phyloP scores from a whole-genome alignment of 495 filamentous ascomycete species.

The Penicillium lividum region DNA sequence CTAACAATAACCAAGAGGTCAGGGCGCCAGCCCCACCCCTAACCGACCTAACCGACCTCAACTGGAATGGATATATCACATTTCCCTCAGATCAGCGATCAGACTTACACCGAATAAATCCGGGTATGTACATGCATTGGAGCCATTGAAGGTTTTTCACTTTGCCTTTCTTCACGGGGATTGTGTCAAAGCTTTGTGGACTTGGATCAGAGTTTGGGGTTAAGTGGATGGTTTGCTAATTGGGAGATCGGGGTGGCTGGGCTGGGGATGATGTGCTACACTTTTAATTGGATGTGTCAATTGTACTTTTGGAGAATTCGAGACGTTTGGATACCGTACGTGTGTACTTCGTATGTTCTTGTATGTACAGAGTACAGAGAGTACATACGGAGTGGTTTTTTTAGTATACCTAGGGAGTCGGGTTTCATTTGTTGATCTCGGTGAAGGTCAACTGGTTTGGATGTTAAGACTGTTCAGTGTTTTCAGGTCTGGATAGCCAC shows the following conservation, averaged over 20 bases:
- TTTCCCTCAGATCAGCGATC: slow-evolving; percentile 13
- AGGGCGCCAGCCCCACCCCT: slow-evolving; percentile 1
- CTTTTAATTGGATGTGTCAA: slow-evolving; percentile 8
- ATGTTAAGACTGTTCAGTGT: no score
- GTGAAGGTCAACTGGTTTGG: no score
- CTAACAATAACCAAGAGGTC: slow-evolving; percentile 11
- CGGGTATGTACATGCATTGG: background rate
- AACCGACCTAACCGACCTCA: no score
- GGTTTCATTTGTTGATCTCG: no score
- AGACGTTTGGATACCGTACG: background rate
- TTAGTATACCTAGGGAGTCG: no score
- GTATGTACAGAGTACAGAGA: no score
- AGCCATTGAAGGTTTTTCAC: background rate
- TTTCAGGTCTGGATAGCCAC: no score
- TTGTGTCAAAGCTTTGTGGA: background rate
- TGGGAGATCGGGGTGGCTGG: slow-evolving; percentile 5
- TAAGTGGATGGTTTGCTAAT: background rate
- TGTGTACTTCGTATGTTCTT: no score
- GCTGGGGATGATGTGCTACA: background rate
- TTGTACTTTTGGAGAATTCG: slow-evolving; percentile 6
- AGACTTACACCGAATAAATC: background rate
- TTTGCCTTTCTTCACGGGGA: background rate
- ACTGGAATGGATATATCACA: slow-evolving; percentile 16
- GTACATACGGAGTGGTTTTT: no score
- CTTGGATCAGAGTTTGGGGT: background rate